phyloP scores from a whole-genome alignment of 2,329 filamentous ascomycete species.

The Trichophaea hybrida region DNA sequence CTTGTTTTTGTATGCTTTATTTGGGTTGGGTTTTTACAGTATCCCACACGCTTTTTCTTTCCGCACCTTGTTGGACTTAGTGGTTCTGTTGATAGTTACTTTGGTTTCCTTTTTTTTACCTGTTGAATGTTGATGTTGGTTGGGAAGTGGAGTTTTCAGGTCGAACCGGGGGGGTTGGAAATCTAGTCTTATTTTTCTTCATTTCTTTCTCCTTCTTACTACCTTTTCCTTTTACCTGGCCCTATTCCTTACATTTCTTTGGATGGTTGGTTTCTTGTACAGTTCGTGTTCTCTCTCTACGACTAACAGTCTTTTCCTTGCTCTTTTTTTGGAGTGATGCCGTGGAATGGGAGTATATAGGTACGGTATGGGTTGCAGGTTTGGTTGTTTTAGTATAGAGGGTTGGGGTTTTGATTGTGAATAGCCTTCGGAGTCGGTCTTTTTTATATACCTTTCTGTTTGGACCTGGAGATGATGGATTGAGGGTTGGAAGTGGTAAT shows the following conservation, averaged over 20 bases:
- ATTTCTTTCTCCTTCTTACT: neutral
- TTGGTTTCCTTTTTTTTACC: neutral
- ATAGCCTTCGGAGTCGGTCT: no score
- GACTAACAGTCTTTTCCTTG: neutral
- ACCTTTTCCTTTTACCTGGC: constrained; percentile 16
- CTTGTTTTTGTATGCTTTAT: neutral
- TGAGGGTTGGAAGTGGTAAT: no score
- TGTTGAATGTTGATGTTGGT: neutral
- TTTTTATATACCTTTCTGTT: no score
- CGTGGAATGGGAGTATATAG: no score
- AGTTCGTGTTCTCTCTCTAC: neutral
- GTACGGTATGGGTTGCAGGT: no score
- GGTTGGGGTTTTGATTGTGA: no score
- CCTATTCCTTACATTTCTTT: constrained; percentile 11
- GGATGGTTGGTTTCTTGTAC: constrained; percentile 8
- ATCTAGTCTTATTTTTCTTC: neutral
- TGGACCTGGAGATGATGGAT: no score
- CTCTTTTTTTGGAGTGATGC: no score
- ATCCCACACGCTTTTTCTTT: neutral
- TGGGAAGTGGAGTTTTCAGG: neutral
- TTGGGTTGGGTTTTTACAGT: neutral
- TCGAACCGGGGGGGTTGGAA: no score
- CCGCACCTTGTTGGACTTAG: neutral
- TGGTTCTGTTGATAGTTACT: neutral
- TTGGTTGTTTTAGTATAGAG: no score